Conservation (phyloP, 2,329 filamentous ascomycete species). For the Diaporthe citrichinensis region DNA sequence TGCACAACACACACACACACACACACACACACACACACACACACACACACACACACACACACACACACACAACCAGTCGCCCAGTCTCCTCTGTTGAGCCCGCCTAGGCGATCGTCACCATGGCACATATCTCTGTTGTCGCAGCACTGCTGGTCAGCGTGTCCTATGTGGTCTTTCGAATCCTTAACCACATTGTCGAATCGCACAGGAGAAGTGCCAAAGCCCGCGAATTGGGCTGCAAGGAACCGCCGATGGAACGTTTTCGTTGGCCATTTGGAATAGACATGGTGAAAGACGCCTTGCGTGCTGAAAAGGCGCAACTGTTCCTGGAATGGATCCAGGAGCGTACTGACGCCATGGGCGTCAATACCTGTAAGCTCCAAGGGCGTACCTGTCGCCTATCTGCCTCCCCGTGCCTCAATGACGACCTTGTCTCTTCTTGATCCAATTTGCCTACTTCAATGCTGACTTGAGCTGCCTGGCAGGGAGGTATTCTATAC, state of each 20-base stretch:
- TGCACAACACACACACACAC: neutral
- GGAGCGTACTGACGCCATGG: neutral
- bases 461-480: neutral
- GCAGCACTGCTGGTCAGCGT: constrained; percentile 26
- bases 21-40: neutral
- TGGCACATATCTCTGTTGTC: constrained; percentile 38
- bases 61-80: neutral
- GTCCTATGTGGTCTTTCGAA: constrained; percentile 34
- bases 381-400: too few species aligned
- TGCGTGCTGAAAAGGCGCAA: constrained; percentile 22
- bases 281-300: constrained; percentile 5
- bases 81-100: neutral
- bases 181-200: constrained; percentile 24
- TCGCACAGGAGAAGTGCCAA: constrained; percentile 20
- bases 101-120: neutral
- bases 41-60: neutral
- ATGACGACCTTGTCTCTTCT: neutral
- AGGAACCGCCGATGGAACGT: constrained; percentile 13
- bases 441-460: neutral
- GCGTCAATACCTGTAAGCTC: constrained; percentile 27
- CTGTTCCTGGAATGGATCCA: constrained; percentile 21
- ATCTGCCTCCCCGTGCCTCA: neutral
- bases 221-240: constrained; percentile 33
- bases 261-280: constrained; percentile 17
- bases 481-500: neutral